These are phyloP conservation scores for Termitomyces sp. DNA, from an alignment of 768 basidiomycete genomes.

Conservation along the genomic window DNA sequence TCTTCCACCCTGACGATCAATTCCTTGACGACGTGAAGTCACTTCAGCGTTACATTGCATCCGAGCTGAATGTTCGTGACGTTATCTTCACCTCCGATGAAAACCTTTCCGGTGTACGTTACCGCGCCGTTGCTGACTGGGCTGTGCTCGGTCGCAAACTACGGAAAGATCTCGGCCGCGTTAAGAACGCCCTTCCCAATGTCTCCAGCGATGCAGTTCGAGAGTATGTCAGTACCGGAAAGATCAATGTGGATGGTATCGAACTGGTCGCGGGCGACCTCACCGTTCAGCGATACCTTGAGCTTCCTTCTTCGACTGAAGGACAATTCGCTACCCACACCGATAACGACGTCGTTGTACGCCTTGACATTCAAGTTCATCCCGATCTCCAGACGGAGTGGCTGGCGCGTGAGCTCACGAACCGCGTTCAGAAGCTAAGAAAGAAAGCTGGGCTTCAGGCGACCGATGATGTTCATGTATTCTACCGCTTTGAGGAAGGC, in stretches of 20 bases:
- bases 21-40: constrained; percentile 86
- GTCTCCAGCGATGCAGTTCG: constrained; percentile 84
- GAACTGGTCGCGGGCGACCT: constrained; percentile 89
- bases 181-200: constrained; percentile 82
- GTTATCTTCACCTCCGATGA: constrained; percentile 91
- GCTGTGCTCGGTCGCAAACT: constrained; percentile 90
- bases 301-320: constrained; percentile 59
- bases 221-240: constrained; percentile 69
- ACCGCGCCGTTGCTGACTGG: constrained; percentile 94
- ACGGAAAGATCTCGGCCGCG: constrained; percentile 85
- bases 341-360: constrained; percentile 92
- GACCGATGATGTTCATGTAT: constrained; percentile 90
- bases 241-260: constrained; percentile 85
- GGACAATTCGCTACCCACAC: constrained; percentile 80
- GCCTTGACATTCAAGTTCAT: constrained; percentile 87
- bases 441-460: constrained; percentile 96
- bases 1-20: constrained; percentile 86
- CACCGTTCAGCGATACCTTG: constrained; percentile 87
- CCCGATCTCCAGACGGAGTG: constrained; percentile 86
- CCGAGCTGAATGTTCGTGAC: constrained; percentile 93
- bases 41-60: constrained; percentile 85
- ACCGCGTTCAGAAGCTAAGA: constrained; percentile 90
- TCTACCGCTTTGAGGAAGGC: constrained; percentile 76
- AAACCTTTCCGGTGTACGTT: constrained; percentile 78
- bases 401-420: constrained; percentile 85